These are phyloP conservation scores for Phytophthora chlamydospora DNA, from an alignment of 352 stramenopile species.

Conservation along the genomic window DNA sequence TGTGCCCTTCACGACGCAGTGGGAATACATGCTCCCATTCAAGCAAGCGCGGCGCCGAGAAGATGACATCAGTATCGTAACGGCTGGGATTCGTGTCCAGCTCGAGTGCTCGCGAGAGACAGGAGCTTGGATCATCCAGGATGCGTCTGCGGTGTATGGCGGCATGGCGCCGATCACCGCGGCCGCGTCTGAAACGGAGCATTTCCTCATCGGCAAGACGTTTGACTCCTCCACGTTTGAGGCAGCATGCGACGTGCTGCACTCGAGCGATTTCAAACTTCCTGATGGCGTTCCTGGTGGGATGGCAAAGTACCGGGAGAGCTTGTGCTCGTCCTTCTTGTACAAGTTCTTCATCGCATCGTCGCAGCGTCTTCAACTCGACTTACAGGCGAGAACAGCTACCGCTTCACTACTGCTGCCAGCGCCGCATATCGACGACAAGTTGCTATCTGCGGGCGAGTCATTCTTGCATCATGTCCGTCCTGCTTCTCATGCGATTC, in stretches of 20 bases:
- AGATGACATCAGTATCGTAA: constrained; percentile 98
- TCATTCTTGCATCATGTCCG: constrained; percentile 69
- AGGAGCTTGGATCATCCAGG: constrained; percentile 77
- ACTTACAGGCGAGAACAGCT: constrained; percentile 28
- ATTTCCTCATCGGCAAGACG: constrained; percentile 79
- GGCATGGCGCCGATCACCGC: constrained; percentile 81
- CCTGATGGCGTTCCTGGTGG: constrained; percentile 92
- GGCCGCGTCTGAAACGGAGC: constrained; percentile 50
- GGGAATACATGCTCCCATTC: constrained; percentile 95
- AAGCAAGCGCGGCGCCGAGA: constrained; percentile 96
- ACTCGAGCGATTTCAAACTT: constrained; percentile 90
- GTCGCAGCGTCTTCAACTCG: constrained; percentile 58
- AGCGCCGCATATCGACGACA: constrained; percentile 39
- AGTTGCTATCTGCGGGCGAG: constrained; percentile 52
- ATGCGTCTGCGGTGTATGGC: constrained; percentile 66
- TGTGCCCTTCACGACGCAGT: constrained; percentile 84
- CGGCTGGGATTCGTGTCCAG: constrained; percentile 90
- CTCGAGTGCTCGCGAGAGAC: constrained; percentile 66
- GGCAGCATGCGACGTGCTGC: constrained; percentile 81
- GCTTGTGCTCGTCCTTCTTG: constrained; percentile 93
- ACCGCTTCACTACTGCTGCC: constrained; percentile 23
- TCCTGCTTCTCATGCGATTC: constrained; percentile 56
- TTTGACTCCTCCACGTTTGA: constrained; percentile 87
- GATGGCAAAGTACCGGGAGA: constrained; percentile 95
- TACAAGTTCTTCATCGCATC: constrained; percentile 95